Evolutionary conservation across 352 stramenopile species (phyloP), one percentile per base, ranked within the genome.

Genomic region (Thraustotheca clavata): DNA sequence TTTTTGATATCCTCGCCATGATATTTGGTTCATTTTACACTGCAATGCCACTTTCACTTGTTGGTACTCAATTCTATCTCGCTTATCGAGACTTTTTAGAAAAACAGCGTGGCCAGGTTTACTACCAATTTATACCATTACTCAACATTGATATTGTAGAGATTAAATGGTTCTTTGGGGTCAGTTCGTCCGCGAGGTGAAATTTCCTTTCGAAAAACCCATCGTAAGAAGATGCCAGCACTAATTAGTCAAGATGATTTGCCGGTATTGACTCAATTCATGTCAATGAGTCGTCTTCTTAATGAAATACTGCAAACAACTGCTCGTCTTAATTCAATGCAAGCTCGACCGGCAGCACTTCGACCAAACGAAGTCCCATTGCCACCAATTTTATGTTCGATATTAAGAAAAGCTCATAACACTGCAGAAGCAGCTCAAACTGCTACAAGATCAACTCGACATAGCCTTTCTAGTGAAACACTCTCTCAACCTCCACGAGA

Each of bases 41-140:
- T 6, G 76, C 83, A 0, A 91, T 90, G 83, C 83, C 83, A 12
- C 57, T 91, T 24, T 87, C 77, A 3, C 67, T 91, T 7, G 79
- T 91, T 16, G 83, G 83, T 12, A 76, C 67, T 16, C 79, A 90
- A 48, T 91, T 90, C 50, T 87, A 86, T 63, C 70, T 71, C 8
- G 66, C 86, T 7, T 91, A 91, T 59, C 18, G 31, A 6, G 34
- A 65, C 33, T 65, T 52, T 36, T 34, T 65, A 4, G 43, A 50
- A 29, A 49, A n/a, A 9, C 35, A 65, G 39, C 16, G 52, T 26
- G 33, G 33, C 43, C n/a, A 65, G 38, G 57, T 39, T 29, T 20
- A n/a, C 34, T 49, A 26, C 7, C 5, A 14, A 18, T 1, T 50
- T 43, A 20, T n/a, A n/a, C n/a, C n/a, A n/a, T n/a, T n/a, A n/a